Evolutionary conservation across 169 alveolate genomes (phyloP).

Genomic region (Neospora caninum): DNA sequence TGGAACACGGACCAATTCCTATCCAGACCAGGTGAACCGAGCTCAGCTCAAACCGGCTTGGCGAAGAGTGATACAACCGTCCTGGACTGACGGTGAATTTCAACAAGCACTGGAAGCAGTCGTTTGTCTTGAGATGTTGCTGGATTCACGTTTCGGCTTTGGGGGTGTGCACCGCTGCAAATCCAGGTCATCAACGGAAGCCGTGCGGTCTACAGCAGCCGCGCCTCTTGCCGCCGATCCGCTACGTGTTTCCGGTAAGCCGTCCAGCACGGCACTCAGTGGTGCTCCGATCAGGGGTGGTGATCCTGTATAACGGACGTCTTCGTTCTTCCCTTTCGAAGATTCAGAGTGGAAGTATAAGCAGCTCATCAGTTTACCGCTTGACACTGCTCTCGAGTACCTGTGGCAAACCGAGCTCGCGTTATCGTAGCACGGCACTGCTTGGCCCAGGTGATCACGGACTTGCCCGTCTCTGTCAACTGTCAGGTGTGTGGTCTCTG

Average conservation of each 20-base stretch:
- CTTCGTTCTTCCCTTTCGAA: not conserved
- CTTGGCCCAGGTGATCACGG: not conserved
- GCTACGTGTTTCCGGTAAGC: not conserved
- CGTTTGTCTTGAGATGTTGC: not conserved
- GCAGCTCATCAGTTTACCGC: not conserved
- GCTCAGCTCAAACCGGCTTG: too few relatives aligned
- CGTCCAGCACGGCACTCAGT: not conserved
- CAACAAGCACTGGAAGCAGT: constrained; percentile 22
- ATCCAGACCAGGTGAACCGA: too few relatives aligned
- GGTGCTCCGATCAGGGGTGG: not conserved
- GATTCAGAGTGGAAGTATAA: constrained; percentile 29
- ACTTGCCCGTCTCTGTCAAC: constrained; percentile 21
- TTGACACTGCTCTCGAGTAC: not conserved
- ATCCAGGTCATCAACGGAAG: too few relatives aligned
- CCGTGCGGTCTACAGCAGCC: not conserved
- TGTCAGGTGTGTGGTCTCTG: not conserved
- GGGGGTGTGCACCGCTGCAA: too few relatives aligned
- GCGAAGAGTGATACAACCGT: too few relatives aligned
- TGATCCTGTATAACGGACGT: not conserved
- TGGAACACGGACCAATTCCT: too few relatives aligned
- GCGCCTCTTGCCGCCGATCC: not conserved
- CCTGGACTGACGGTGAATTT: not conserved
- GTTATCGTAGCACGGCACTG: constrained; percentile 1
- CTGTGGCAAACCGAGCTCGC: not conserved
- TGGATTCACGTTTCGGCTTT: not conserved